Conservation (phyloP, 2,329 filamentous ascomycete species). For the Plenodomus lindquistii region DNA sequence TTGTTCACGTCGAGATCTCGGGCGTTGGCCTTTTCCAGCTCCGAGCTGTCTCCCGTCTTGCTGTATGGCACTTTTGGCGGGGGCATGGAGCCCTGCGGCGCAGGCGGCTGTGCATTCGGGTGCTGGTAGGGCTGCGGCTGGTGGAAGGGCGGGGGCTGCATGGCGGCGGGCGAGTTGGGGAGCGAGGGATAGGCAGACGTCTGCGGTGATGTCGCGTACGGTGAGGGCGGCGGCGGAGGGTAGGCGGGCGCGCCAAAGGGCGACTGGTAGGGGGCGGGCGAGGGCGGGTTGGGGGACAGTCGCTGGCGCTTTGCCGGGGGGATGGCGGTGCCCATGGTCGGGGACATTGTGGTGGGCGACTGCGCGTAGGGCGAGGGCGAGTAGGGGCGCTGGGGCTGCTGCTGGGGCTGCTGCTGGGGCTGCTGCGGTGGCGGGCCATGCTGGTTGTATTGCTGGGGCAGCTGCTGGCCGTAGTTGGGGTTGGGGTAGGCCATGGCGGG, state of each 20-base stretch:
- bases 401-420: constrained; percentile 29
- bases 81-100: constrained; percentile 56
- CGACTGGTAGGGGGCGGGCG: constrained; percentile 53
- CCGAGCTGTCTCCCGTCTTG: constrained; percentile 47
- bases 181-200: constrained; percentile 31
- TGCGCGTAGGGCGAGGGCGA: constrained; percentile 51
- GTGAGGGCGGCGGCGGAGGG: constrained; percentile 34
- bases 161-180: constrained; percentile 36
- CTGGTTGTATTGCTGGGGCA: constrained; percentile 31
- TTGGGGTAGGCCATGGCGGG: constrained; percentile 40
- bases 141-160: constrained; percentile 50
- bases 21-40: constrained; percentile 57
- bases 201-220: constrained; percentile 44
- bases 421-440: constrained; percentile 24
- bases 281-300: constrained; percentile 68
- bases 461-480: constrained; percentile 36
- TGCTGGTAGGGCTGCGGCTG: constrained; percentile 54
- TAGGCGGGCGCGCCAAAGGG: constrained; percentile 53
- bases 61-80: constrained; percentile 64
- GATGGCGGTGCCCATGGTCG: constrained; percentile 43
- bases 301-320: constrained; percentile 75
- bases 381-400: constrained; percentile 47
- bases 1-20: constrained; percentile 68
- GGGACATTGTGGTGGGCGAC: constrained; percentile 58
- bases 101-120: constrained; percentile 25